A percentile compares a stretch with the other conserved stretches of the same genome.
Conservation (phyloP, 768 basidiomycete genomes). For the Termitomyces sp. region DNA sequence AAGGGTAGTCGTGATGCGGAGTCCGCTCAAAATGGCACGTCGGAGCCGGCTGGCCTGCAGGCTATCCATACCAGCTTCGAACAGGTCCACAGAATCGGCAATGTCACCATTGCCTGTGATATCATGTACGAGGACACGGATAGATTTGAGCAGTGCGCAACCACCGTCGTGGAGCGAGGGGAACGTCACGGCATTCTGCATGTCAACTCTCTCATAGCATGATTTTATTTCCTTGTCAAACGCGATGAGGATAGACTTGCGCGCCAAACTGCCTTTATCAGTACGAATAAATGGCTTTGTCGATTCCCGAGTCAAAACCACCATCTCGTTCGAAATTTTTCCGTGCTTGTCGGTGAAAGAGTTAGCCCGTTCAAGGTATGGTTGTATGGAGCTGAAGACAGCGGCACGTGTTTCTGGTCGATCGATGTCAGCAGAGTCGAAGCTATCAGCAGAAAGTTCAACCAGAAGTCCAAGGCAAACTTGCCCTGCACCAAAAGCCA, state of each 20-base stretch:
- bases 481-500: constrained; percentile 32
- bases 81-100: constrained; percentile 26
- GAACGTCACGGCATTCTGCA: constrained; percentile 17
- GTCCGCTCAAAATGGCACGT: constrained; percentile 20
- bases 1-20: constrained; percentile 19
- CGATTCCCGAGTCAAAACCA: constrained; percentile 27
- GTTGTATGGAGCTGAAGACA: constrained; percentile 20
- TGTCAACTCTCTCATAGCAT: constrained; percentile 25
- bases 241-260: constrained; percentile 23
- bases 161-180: constrained; percentile 18
- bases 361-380: constrained; percentile 29
- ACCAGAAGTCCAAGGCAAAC: constrained; percentile 30
- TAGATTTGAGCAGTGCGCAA: constrained; percentile 14
- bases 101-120: constrained; percentile 16
- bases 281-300: constrained; percentile 27
- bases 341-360: constrained; percentile 31
- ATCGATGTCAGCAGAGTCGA: constrained; percentile 11
- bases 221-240: constrained; percentile 30
- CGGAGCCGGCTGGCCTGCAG: constrained; percentile 31
- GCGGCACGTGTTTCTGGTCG: constrained; percentile 11
- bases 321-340: constrained; percentile 31
- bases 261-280: constrained; percentile 32
- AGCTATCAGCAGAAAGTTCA: constrained; percentile 20
- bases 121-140: constrained; percentile 18
- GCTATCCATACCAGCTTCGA: constrained; percentile 37